These are phyloP conservation scores for Sutorius australiensis DNA, from an alignment of 768 basidiomycete genomes.

Conservation along the genomic window DNA sequence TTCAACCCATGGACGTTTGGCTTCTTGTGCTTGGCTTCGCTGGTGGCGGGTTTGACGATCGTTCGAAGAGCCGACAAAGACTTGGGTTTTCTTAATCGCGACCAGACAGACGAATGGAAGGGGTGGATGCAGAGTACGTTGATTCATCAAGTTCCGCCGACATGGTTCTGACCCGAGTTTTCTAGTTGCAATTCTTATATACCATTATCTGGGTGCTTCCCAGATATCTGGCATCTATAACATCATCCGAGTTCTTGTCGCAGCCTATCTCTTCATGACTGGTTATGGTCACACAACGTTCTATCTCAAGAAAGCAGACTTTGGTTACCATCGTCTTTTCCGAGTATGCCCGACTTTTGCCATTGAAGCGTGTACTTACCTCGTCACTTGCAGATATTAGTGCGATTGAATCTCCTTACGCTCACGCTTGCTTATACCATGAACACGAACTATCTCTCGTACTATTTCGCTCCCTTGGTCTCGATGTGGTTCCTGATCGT, in stretches of 20 bases:
- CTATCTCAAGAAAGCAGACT: conserved; percentile 88
- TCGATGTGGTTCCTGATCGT: conserved; percentile 89
- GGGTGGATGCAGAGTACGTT: conserved; percentile 94
- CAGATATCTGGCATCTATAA: conserved; percentile 93
- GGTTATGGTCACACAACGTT: conserved; percentile 89
- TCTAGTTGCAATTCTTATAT: conserved; percentile 83
- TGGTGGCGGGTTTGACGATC: conserved; percentile 59
- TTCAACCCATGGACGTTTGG: conserved; percentile 68
- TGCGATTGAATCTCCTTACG: conserved; percentile 82
- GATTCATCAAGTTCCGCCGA: neutral
- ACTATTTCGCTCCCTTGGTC: conserved; percentile 88
- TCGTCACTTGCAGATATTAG: conserved; percentile 49
- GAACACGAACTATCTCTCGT: conserved; percentile 88
- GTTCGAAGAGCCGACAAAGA: conserved; percentile 75
- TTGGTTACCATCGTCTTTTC: conserved; percentile 70
- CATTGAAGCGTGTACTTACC: neutral
- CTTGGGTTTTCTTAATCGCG: conserved; percentile 82
- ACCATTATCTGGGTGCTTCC: conserved; percentile 89
- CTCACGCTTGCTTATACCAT: conserved; percentile 82
- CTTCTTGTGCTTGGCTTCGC: conserved; percentile 48
- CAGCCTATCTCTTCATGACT: conserved; percentile 89
- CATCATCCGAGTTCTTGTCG: conserved; percentile 82
- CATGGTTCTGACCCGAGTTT: neutral
- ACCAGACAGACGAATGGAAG: conserved; percentile 97
- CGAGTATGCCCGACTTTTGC: conserved; percentile 42